These are phyloP conservation scores for Xenoacremonium recifei DNA, from an alignment of 2,329 filamentous ascomycete species.

Conservation along the genomic window DNA sequence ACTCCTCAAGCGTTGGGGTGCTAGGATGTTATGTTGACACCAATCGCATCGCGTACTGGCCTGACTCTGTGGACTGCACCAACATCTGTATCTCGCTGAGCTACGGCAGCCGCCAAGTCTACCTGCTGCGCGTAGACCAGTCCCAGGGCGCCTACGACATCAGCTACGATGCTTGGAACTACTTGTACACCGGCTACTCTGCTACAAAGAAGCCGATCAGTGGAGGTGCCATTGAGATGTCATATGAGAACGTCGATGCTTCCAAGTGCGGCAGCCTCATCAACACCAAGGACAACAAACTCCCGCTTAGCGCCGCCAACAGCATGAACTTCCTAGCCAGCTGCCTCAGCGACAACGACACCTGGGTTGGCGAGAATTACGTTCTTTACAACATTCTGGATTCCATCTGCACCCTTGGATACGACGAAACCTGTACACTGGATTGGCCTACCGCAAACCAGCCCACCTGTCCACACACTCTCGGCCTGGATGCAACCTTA, in stretches of 20 bases:
- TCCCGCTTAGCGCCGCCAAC: conserved; percentile 48
- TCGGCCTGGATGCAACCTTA: conserved; percentile 37
- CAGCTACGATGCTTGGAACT: conserved; percentile 62
- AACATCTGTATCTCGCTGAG: conserved; percentile 55
- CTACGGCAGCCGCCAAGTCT: conserved; percentile 48
- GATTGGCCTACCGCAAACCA: conserved; percentile 45
- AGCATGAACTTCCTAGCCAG: conserved; percentile 52
- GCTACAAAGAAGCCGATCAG: conserved; percentile 44
- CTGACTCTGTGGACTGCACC: conserved; percentile 51
- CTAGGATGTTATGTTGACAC: conserved; percentile 61
- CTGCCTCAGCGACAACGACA: conserved; percentile 39
- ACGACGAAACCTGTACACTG: conserved; percentile 45
- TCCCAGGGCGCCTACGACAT: conserved; percentile 58
- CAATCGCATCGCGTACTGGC: conserved; percentile 62
- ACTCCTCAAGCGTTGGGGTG: conserved; percentile 57
- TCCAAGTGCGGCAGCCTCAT: conserved; percentile 49
- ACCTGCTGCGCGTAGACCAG: conserved; percentile 59
- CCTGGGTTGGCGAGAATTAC: conserved; percentile 49
- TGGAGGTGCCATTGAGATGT: conserved; percentile 49
- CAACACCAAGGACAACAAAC: conserved; percentile 35
- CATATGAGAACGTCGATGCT: conserved; percentile 42
- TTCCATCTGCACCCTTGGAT: conserved; percentile 43
- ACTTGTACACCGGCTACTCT: conserved; percentile 48
- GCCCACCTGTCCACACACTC: conserved; percentile 39
- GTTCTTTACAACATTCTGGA: conserved; percentile 52